Conservation (phyloP, 257 asterid species). For the Scutellaria barbata region DNA sequence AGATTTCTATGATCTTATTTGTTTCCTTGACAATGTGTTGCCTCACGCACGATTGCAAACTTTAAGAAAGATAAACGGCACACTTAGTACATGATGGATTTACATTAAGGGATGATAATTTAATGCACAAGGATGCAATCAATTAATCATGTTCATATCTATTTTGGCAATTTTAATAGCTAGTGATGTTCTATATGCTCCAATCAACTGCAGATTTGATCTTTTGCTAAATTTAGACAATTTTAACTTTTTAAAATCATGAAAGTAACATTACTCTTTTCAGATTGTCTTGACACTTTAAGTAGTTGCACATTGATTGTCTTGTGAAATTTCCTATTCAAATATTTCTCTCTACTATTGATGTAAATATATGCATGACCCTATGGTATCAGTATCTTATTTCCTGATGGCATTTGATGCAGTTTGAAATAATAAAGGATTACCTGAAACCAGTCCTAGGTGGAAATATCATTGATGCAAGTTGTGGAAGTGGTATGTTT, state of each 20-base stretch:
- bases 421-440: slow-evolving; percentile 79
- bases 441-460: slow-evolving; percentile 77
- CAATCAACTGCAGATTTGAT: background rate
- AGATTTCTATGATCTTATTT: slow-evolving; percentile 5
- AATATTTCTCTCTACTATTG: background rate
- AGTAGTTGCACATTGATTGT: background rate
- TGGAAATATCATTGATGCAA: slow-evolving; percentile 86
- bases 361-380: background rate
- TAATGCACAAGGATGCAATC: background rate
- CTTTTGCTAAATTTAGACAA: too few relatives aligned
- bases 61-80: slow-evolving; percentile 5
- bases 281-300: slow-evolving; percentile 4
- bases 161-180: background rate
- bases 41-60: background rate
- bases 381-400: background rate
- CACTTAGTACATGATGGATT: background rate
- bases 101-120: background rate
- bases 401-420: slow-evolving; percentile 37
- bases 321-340: background rate
- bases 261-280: background rate
- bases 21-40: slow-evolving; percentile 7
- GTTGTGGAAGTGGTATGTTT: slow-evolving; percentile 90
- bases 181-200: background rate
- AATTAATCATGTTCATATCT: background rate
- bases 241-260: slow-evolving; percentile 4